Conservation (phyloP, 805 yeast species). For the Candida chauliodis region DNA sequence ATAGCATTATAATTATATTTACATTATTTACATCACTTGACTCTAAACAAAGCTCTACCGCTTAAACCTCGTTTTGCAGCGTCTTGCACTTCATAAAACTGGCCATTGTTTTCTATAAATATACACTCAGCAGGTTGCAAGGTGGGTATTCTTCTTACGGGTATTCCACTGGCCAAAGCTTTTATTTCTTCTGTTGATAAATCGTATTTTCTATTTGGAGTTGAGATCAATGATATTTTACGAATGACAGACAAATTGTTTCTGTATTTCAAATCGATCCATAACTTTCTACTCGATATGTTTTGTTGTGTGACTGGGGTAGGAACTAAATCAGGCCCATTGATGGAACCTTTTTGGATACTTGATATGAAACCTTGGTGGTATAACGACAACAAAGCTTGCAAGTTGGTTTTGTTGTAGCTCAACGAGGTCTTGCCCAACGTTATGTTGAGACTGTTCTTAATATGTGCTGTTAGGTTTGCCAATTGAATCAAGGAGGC, state of each 20-base stretch:
- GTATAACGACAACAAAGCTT: conserved; percentile 78
- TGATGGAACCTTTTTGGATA: conserved; percentile 76
- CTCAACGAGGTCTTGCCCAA: conserved; percentile 77
- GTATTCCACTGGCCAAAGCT: conserved; percentile 70
- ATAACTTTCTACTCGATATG: conserved; percentile 77
- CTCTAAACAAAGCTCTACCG: conserved; percentile 83
- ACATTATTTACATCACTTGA: conserved; percentile 32
- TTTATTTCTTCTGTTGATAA: conserved; percentile 62
- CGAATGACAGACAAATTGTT: conserved; percentile 74
- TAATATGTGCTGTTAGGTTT: conserved; percentile 81
- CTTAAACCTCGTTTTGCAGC: conserved; percentile 70
- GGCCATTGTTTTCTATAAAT: conserved; percentile 51
- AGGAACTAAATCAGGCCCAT: conserved; percentile 78
- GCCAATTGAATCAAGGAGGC: conserved; percentile 89
- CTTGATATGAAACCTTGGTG: conserved; percentile 86
- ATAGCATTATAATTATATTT: conserved; percentile 20
- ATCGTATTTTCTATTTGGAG: conserved; percentile 75
- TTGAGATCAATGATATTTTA: conserved; percentile 69
- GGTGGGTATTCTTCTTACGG: conserved; percentile 73
- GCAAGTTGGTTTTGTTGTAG: conserved; percentile 76
- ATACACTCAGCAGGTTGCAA: conserved; percentile 87
- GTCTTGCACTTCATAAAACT: conserved; percentile 74
- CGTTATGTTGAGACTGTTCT: conserved; percentile 78
- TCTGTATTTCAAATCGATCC: conserved; percentile 90
- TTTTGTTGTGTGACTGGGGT: conserved; percentile 84